Conservation (phyloP, 768 basidiomycete species). For the Harrya chromipes region DNA sequence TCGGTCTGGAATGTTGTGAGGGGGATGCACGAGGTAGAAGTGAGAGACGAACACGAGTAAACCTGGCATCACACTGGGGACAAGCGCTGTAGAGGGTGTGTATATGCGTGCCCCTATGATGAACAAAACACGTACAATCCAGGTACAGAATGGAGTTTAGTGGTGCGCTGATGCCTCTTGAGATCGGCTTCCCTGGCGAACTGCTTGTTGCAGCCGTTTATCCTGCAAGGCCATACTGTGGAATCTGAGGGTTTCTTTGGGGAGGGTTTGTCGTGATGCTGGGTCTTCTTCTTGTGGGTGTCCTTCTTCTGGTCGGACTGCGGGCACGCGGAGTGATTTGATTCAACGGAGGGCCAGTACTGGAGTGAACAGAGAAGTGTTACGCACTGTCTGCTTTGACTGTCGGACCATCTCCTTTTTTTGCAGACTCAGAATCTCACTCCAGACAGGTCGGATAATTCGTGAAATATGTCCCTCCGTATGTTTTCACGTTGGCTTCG, state of each 20-base stretch:
- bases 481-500: slow-evolving; percentile 16
- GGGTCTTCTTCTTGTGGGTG: slow-evolving; percentile 36
- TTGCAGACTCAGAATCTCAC: slow-evolving; percentile 17
- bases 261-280: slow-evolving; percentile 42
- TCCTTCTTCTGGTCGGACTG: slow-evolving; percentile 44
- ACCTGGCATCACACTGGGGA: slow-evolving; percentile 77
- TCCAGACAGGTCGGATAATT: neutral
- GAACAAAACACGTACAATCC: slow-evolving; percentile 52
- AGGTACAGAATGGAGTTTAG: slow-evolving; percentile 71
- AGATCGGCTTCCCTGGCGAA: slow-evolving; percentile 82
- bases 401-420: slow-evolving; percentile 30
- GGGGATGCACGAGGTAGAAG: slow-evolving; percentile 8
- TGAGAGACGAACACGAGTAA: slow-evolving; percentile 60
- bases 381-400: slow-evolving; percentile 35
- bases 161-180: slow-evolving; percentile 78
- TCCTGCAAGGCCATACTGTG: slow-evolving; percentile 75
- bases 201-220: slow-evolving; percentile 77
- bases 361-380: slow-evolving; percentile 10
- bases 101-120: slow-evolving; percentile 16
- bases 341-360: slow-evolving; percentile 16
- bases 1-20: slow-evolving; percentile 54
- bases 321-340: slow-evolving; percentile 10
- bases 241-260: slow-evolving; percentile 51
- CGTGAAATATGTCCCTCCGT: slow-evolving; percentile 3
- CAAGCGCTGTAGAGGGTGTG: slow-evolving; percentile 48